These are phyloP conservation scores for Aspergillus luchuensis DNA, from an alignment of 2,329 filamentous ascomycete genomes.

Conservation along the genomic window DNA sequence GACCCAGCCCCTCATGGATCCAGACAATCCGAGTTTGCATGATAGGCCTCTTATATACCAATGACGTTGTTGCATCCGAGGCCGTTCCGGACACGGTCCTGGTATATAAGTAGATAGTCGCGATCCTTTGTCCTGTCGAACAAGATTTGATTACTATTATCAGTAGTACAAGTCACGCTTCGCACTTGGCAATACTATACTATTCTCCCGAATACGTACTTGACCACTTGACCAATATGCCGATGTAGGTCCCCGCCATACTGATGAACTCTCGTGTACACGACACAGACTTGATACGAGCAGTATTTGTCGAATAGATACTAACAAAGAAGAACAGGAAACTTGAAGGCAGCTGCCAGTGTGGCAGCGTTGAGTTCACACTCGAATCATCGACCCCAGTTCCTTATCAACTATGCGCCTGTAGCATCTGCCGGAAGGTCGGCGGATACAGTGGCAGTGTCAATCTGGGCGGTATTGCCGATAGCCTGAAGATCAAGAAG, in stretches of 20 bases:
- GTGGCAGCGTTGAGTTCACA: constrained; percentile 50
- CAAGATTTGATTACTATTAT: no score
- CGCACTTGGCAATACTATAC: neutral
- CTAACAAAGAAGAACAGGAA: constrained; percentile 35
- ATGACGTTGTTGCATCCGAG: constrained; percentile 13
- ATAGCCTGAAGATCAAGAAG: constrained; percentile 45
- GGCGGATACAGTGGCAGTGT: constrained; percentile 49
- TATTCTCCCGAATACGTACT: neutral
- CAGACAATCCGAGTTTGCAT: constrained; percentile 1
- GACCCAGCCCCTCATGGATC: neutral
- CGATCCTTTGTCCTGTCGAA: neutral
- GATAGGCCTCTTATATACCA: constrained; percentile 1
- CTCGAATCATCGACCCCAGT: constrained; percentile 51
- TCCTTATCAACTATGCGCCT: constrained; percentile 53
- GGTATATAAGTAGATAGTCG: neutral
- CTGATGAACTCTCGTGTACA: neutral
- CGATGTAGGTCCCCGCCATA: neutral
- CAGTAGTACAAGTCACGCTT: neutral
- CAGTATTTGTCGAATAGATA: constrained; percentile 8
- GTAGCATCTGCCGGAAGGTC: constrained; percentile 53
- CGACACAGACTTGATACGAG: neutral
- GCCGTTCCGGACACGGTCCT: neutral
- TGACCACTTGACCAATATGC: neutral
- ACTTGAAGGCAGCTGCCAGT: constrained; percentile 54
- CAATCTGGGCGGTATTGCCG: constrained; percentile 50